These are phyloP conservation scores for Diplodia scrobiculata DNA, from an alignment of 2,329 filamentous ascomycete species.

Conservation along the genomic window DNA sequence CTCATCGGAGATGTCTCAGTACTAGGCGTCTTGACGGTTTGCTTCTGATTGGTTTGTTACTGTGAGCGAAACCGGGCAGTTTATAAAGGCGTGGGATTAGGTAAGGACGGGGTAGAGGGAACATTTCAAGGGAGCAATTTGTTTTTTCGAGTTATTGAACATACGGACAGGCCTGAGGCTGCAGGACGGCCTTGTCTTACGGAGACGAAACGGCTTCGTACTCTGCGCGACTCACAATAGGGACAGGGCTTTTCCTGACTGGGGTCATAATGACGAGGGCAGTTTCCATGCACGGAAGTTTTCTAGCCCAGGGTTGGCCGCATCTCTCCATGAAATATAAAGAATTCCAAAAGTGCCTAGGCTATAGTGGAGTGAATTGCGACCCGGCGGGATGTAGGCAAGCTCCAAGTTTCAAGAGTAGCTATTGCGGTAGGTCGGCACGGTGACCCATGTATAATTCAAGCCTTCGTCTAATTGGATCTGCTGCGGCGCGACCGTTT, in stretches of 20 bases:
- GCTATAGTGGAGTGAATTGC: not conserved
- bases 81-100: not conserved
- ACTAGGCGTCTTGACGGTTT: not conserved
- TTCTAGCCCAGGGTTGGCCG: not conserved
- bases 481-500: not conserved
- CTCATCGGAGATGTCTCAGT: conserved; percentile 21
- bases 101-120: not conserved
- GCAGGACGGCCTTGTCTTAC: conserved; percentile 20
- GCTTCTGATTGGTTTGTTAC: not conserved
- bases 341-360: not conserved
- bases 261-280: not conserved
- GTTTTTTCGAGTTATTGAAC: not conserved
- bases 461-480: not conserved
- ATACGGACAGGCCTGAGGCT: conserved; percentile 12
- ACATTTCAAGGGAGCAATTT: conserved; percentile 2
- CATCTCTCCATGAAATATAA: conserved; percentile 11
- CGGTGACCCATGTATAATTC: not conserved
- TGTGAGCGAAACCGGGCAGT: not conserved
- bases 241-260: not conserved
- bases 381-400: not conserved
- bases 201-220: not conserved
- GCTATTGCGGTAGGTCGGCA: not conserved
- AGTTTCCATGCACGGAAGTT: not conserved
- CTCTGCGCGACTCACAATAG: not conserved
- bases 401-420: not conserved